Evolutionary conservation across 208 protist species (phyloP), one percentile per base, ranked within the genome.

Genomic region (Jaenimonas drosophilae): DNA sequence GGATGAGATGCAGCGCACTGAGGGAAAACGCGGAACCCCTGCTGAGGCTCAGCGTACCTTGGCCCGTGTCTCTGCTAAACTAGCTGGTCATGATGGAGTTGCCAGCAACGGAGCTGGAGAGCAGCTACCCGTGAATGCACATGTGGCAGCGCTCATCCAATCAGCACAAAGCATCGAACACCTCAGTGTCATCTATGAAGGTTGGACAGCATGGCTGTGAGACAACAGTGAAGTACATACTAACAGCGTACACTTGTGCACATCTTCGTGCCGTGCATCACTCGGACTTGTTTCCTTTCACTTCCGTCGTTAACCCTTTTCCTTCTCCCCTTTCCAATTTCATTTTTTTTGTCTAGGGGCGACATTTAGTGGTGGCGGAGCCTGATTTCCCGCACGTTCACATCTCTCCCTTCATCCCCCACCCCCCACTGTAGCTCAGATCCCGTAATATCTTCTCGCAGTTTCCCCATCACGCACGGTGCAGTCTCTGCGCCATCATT

Each of bases 191-290:
- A 86, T 93, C 68, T 93, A 77, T 47, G 59, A 66, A 4, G 85
- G 85, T 5, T 93, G 85, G 85, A 86, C 80, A 11, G 67, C 83
- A 34, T 93, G 85, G 81, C 48, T 93, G 26, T 91, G n/a, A 68
- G 41, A 28, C 3, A 14, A 12, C 11, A 39, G 26, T 6, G 21
- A 34, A 19, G 6, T 28, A 38, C 36, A 33, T 0, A 56, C 32
- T 30, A n/a, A 16, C 14, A 17, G 23, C 4, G 12, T 7, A 3
- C 37, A 20, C 26, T 42, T 53, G 11, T 36, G n/a, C 0, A 4
- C 41, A 12, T 57, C 39, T 57, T 14, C 24, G 12, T 51, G 25
- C 16, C n/a, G n/a, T n/a, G 34, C 17, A 26, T 44, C 30, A 38
- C 50, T 28, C 19, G 24, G 16, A 20, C 37, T 31, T 17, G 34